Conservation (phyloP, 164 flowering plant species). For the Kalanchoe fedtschenkoi region DNA sequence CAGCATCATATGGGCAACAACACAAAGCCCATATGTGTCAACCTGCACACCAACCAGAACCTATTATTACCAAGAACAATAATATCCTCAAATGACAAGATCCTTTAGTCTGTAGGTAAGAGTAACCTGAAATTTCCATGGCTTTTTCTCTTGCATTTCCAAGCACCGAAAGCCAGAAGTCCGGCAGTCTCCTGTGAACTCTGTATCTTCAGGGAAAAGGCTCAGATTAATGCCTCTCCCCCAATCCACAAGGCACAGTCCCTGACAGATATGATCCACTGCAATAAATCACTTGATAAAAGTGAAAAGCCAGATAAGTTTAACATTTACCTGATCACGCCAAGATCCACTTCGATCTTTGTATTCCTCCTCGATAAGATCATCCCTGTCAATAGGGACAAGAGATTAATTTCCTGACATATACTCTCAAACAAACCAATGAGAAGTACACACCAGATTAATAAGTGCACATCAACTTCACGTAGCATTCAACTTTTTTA, state of each 20-base stretch:
- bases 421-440: background rate
- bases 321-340: slow-evolving; percentile 62
- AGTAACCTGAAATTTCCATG: slow-evolving; percentile 82
- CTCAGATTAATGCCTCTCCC: slow-evolving; percentile 81
- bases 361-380: slow-evolving; percentile 49
- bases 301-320: background rate
- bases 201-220: slow-evolving; percentile 53
- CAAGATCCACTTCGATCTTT: slow-evolving; percentile 52
- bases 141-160: slow-evolving; percentile 78
- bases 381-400: slow-evolving; percentile 37
- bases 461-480: too few relatives aligned
- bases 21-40: slow-evolving; percentile 87
- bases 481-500: too few relatives aligned
- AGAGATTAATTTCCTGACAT: background rate
- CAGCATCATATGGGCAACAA: slow-evolving; percentile 77
- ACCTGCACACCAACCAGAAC: slow-evolving; percentile 34
- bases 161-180: slow-evolving; percentile 88
- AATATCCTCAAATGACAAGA: background rate
- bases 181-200: slow-evolving; percentile 67
- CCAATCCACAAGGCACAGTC: slow-evolving; percentile 98
- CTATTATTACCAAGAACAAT: background rate
- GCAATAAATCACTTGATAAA: background rate
- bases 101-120: background rate
- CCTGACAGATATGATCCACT: slow-evolving; percentile 32
- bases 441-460: background rate